Evolutionary conservation across 257 asterid genomes (phyloP).

Genomic region (Knoxia roxburghii): DNA sequence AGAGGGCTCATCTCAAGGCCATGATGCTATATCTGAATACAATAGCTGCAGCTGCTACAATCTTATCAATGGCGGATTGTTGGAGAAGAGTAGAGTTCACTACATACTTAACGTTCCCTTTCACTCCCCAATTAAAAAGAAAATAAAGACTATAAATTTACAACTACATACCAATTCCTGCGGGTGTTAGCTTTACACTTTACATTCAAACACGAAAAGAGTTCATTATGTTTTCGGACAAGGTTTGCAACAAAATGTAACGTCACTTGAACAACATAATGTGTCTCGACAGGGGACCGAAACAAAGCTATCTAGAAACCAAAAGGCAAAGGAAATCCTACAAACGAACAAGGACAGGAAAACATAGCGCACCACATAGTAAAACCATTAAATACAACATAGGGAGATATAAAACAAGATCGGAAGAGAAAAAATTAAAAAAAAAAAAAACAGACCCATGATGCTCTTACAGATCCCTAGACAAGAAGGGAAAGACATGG

Average conservation of each 20-base stretch:
- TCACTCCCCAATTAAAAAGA: not conserved
- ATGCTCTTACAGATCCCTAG: not conserved
- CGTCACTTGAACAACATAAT: too few relatives aligned
- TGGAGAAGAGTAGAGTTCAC: too few relatives aligned
- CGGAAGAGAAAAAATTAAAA: too few relatives aligned
- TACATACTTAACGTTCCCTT: too few relatives aligned
- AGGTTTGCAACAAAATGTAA: too few relatives aligned
- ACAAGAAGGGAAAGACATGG: not conserved
- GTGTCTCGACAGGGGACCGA: too few relatives aligned
- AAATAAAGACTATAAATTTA: not conserved
- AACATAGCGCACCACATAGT: not conserved
- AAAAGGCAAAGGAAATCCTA: not conserved
- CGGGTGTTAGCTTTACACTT: not conserved
- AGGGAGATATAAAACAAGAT: too few relatives aligned
- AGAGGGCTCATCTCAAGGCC: too few relatives aligned
- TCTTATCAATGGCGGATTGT: not conserved
- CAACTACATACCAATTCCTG: not conserved
- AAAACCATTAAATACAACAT: too few relatives aligned
- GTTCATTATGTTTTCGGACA: too few relatives aligned
- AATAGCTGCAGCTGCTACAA: not conserved
- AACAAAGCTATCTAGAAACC: not conserved
- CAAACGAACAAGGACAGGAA: not conserved
- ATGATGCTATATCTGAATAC: too few relatives aligned
- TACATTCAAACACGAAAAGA: too few relatives aligned
- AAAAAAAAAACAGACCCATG: not conserved